Base-by-base conservation (phyloP, 1,284 basidiomycete species). In the Anthracocystis panici-leucophaei region DNA sequence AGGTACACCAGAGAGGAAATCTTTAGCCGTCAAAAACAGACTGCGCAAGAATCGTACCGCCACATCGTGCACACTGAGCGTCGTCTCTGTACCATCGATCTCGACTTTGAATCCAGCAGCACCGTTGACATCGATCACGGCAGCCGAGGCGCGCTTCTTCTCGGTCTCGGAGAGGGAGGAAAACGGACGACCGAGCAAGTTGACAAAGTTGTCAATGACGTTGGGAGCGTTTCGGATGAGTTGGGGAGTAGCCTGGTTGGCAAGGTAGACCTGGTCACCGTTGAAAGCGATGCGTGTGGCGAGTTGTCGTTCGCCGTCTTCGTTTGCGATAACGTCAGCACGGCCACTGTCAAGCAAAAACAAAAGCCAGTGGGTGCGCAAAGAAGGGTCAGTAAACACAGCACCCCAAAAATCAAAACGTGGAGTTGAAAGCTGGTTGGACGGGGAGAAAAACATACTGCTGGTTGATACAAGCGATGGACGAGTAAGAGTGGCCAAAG, bases 301-400 rank as follows among this genome's bases (percentile, higher is more conserved):
- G 82, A 99, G 97, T 87, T 99, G 97, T 44, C 96, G 91, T 86
- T 98, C 96, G 52, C 96, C 96, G 83, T 98, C 96, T 86, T 99
- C 95, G 86, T 98, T 98, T 25, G 96, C 96, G 75, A 99, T 98
- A n/a, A 85, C 83, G 52, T 85, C 83, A 16, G 83, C 83, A 14
- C 82, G 79, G 38, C 83, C 83, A 55, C 78, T 79, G 55, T 2
- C 1, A 27, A 40, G 21, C 20, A 42, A 23, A 16, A 42, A 18
- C 27, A 14, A 35, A 31, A 41, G 18, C 7, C 16, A 29, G 2
- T 11, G 27, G 3, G 29, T 35, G 21, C 51, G 20, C 38, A 8
- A 6, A n/a, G 33, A 11, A 45, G 31, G 12, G 57, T 69, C 56
- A 69, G 60, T 60, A n/a, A 5, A 31, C n/a, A n/a, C 48, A 18